Conservation (phyloP, 176 grass and related monocot species). For the Cocos nucifera region DNA sequence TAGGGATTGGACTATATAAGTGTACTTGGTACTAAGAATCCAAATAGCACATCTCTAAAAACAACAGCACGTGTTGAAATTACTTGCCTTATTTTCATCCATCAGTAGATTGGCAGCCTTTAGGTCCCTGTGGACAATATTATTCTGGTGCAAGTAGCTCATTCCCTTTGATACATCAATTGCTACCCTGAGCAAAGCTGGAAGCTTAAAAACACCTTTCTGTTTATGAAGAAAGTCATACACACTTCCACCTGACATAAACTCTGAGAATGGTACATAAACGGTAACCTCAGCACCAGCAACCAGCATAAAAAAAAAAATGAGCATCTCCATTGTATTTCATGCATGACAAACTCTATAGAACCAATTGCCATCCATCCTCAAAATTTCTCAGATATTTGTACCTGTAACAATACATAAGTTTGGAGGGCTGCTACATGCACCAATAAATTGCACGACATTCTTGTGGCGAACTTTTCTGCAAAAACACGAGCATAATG, state of each 20-base stretch:
- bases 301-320: neutral
- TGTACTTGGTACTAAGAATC: too few species aligned
- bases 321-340: neutral
- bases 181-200: constrained; percentile 76
- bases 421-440: constrained; percentile 72
- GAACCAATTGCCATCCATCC: neutral
- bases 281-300: too few species aligned
- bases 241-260: constrained; percentile 88
- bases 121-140: constrained; percentile 96
- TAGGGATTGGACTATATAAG: too few species aligned
- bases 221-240: constrained; percentile 98
- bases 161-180: constrained; percentile 99
- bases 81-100: constrained; percentile 92
- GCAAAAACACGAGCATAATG: constrained; percentile 24
- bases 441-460: constrained; percentile 97
- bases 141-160: constrained; percentile 98
- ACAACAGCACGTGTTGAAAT: constrained; percentile 4
- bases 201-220: constrained; percentile 78
- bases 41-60: too few species aligned
- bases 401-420: constrained; percentile 97
- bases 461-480: constrained; percentile 98
- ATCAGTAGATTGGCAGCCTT: constrained; percentile 99
- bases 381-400: neutral
- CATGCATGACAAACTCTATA: neutral
- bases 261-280: constrained; percentile 44